These are phyloP conservation scores for Ganoderma meredithae DNA, from an alignment of 1,284 basidiomycete genomes.

Conservation along the genomic window DNA sequence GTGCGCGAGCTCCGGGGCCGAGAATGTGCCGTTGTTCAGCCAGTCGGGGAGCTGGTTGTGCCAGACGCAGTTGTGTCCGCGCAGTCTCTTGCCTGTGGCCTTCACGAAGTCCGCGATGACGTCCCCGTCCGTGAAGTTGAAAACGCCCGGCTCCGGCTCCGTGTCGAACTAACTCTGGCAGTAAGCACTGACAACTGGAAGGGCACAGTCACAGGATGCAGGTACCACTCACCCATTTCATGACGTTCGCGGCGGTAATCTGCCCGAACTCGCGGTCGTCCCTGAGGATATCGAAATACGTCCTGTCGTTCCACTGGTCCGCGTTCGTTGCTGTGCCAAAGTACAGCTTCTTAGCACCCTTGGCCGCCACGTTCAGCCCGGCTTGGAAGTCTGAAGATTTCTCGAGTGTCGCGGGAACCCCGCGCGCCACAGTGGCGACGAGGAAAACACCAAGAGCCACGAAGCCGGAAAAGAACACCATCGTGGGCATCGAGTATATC, in stretches of 20 bases:
- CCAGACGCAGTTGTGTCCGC: conserved; percentile 62
- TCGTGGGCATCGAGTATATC: not conserved
- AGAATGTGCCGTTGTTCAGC: conserved; percentile 53
- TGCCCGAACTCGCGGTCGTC: conserved; percentile 55
- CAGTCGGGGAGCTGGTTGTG: conserved; percentile 61
- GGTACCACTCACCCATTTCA: conserved; percentile 57
- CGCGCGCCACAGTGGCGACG: not conserved
- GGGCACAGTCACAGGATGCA: no score
- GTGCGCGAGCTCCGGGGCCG: conserved; percentile 50
- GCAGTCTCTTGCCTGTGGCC: conserved; percentile 48
- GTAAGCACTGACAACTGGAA: not conserved
- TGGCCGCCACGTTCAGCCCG: conserved; percentile 49
- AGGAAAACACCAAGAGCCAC: not conserved
- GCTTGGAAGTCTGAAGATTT: not conserved
- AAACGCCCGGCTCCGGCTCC: conserved; percentile 56
- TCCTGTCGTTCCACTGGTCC: conserved; percentile 54
- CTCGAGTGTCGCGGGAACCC: not conserved
- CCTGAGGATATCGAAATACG: conserved; percentile 52
- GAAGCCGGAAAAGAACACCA: not conserved
- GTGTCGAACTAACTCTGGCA: conserved; percentile 52
- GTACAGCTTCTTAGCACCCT: conserved; percentile 59
- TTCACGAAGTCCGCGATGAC: conserved; percentile 54
- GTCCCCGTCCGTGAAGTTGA: conserved; percentile 56
- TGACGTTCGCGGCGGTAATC: conserved; percentile 60
- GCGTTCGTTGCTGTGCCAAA: conserved; percentile 72